phyloP scores from a whole-genome alignment of 2,329 filamentous ascomycete genomes.

The Tolypocladium pustulatum region DNA sequence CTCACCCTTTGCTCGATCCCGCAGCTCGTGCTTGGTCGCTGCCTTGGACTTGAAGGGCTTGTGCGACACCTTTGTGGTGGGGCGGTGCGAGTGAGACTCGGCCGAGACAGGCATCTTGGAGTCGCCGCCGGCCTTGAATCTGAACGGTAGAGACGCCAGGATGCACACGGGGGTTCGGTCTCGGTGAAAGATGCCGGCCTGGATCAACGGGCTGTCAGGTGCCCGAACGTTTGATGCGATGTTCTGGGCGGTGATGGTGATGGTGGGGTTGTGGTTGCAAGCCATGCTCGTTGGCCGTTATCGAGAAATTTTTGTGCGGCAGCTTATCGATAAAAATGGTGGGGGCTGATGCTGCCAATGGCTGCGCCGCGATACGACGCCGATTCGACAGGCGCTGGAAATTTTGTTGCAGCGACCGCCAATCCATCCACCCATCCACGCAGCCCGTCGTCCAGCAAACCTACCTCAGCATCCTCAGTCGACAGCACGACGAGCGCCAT shows the following conservation, averaged over 20 bases:
- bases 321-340: slow-evolving; percentile 22
- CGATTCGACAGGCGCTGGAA: slow-evolving; percentile 16
- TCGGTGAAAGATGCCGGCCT: too few relatives aligned
- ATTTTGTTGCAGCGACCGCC: slow-evolving; percentile 19
- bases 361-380: slow-evolving; percentile 12
- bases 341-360: slow-evolving; percentile 13
- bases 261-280: slow-evolving; percentile 23
- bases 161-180: slow-evolving; percentile 22
- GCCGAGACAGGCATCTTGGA: slow-evolving; percentile 65
- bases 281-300: slow-evolving; percentile 11
- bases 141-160: slow-evolving; percentile 65
- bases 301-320: slow-evolving; percentile 27
- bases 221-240: background rate
- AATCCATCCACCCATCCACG: background rate
- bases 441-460: slow-evolving; percentile 1
- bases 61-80: slow-evolving; percentile 78
- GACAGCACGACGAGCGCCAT: slow-evolving; percentile 16
- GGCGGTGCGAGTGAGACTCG: slow-evolving; percentile 71
- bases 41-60: slow-evolving; percentile 92
- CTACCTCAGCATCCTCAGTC: slow-evolving; percentile 2
- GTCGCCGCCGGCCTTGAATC: slow-evolving; percentile 74
- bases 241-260: slow-evolving; percentile 9
- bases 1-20: slow-evolving; percentile 74
- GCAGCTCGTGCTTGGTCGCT: slow-evolving; percentile 76
- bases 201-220: too few relatives aligned